Base-by-base conservation (phyloP, 2,329 filamentous ascomycete genomes). In the Fusarium veterinarium region DNA sequence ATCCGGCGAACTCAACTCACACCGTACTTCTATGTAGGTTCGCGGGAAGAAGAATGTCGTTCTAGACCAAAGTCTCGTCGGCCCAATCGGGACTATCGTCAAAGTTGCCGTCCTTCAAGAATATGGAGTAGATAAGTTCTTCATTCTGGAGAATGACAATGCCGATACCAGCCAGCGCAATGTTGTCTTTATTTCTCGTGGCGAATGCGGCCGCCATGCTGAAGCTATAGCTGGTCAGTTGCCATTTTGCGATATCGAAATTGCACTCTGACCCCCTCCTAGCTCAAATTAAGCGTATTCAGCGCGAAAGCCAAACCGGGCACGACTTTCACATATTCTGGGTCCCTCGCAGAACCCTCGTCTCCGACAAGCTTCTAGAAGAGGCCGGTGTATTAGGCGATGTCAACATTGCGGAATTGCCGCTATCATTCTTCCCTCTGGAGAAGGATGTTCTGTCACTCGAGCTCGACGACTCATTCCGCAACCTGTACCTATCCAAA, bases 31-130 rank as follows among this genome's bases (percentile, higher is more conserved):
- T 58, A 40, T 55, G 48, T 79, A 99, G 96, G 94, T 98, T 74
- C 93, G 95, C 80, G 97, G 97, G 76, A 99, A 98, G 90, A 99
- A 99, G 88, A 98, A 98, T 79, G 87, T 99, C 69, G 93, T 99
- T 58, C 92, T 99, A 79, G 95, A 98, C 81, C 93, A 93, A 82
- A 92, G 91, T 77, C 88, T 99, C 76, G 95, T 95, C 75, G 96
- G 95, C 30, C 94, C 95, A 35, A 89, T 99, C 75, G 94, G 95
- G 67, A 88, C 95, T 67, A 92, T 99, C 75, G 94, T 97, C 84
- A 98, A 98, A 82, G 97, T 98, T 79, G 95, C 95, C 28, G 95
- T 93, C 14, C 88, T 98, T 20, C 94, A 98, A 80, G 96, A 99
- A 79, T 98, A 98, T 84, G 97, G 97, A 35, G 95, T 99, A 75